phyloP scores from a whole-genome alignment of 2,329 filamentous ascomycete genomes.

The Diaporthe sp. region DNA sequence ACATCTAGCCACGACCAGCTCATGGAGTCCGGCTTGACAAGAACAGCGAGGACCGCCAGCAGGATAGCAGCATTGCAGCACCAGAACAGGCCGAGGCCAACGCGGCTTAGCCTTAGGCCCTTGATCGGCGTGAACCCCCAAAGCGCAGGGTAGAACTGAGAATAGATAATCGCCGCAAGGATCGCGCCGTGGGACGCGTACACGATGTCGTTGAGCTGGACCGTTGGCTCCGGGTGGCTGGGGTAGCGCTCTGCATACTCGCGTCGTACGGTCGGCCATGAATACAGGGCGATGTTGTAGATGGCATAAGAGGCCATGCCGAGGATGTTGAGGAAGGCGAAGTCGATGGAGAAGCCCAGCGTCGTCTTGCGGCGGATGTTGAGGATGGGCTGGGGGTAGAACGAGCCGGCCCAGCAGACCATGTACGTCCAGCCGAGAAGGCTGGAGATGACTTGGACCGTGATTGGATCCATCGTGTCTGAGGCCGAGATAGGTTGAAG shows the following conservation, averaged over 20 bases:
- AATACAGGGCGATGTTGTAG: conserved; percentile 18
- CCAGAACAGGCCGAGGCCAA: neutral
- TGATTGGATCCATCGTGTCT: neutral
- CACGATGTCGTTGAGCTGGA: conserved; percentile 30
- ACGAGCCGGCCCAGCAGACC: conserved; percentile 28
- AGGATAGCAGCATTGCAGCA: conserved; percentile 9
- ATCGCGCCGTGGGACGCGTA: conserved; percentile 28
- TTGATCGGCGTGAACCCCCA: neutral
- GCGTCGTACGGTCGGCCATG: neutral
- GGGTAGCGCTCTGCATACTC: conserved; percentile 29
- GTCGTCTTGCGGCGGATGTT: conserved; percentile 28
- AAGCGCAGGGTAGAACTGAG: conserved; percentile 31
- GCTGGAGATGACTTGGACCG: conserved; percentile 4
- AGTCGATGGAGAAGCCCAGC: conserved; percentile 27
- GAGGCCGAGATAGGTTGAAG: neutral
- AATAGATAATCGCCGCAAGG: conserved; percentile 23
- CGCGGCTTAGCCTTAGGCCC: neutral
- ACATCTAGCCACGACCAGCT: conserved; percentile 26
- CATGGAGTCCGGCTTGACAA: neutral
- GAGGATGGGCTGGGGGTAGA: conserved; percentile 24
- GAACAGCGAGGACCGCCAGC: conserved; percentile 1
- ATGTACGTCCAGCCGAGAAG: conserved; percentile 29
- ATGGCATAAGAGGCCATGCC: conserved; percentile 28
- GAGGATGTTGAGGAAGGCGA: conserved; percentile 25
- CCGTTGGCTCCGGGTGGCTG: conserved; percentile 5